These are phyloP conservation scores for Uronychia binucleata DNA, from an alignment of 73 alveolate species.

Conservation along the genomic window DNA sequence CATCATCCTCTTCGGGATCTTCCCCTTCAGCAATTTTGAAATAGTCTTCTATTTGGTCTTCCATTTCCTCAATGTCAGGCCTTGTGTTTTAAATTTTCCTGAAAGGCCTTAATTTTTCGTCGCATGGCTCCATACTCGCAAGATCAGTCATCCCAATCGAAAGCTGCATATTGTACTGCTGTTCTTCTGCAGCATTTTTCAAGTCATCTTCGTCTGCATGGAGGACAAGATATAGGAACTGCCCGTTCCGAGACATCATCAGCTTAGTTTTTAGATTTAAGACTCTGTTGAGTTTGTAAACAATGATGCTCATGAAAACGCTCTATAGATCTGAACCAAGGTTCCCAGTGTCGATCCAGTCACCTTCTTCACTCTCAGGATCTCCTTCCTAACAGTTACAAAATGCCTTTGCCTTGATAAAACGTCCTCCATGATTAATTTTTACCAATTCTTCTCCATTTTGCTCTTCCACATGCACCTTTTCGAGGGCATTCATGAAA, in stretches of 20 bases:
- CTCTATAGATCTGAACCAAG: conserved; percentile 7
- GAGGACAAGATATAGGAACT: conserved; percentile 26
- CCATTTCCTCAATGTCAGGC: neutral
- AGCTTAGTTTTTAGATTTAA: conserved; percentile 26
- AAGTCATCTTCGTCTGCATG: conserved; percentile 27
- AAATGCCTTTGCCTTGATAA: no score
- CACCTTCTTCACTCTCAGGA: neutral
- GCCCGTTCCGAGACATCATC: conserved; percentile 22
- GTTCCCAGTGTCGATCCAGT: conserved; percentile 9
- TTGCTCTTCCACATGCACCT: no score
- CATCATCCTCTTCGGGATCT: neutral
- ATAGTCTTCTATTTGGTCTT: neutral
- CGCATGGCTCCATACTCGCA: conserved; percentile 32
- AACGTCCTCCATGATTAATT: neutral
- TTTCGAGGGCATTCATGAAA: neutral
- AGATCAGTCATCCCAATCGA: conserved; percentile 42
- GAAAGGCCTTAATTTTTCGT: conserved; percentile 17
- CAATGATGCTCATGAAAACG: neutral
- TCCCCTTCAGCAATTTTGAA: neutral
- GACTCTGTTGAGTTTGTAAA: conserved; percentile 11
- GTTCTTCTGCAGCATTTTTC: conserved; percentile 26
- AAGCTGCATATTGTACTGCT: conserved; percentile 14
- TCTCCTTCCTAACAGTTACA: neutral
- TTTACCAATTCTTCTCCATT: no score
- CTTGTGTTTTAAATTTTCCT: conserved; percentile 1